Evolutionary conservation across 768 basidiomycete genomes (phyloP).

Genomic region (Lentinula detonsa): DNA sequence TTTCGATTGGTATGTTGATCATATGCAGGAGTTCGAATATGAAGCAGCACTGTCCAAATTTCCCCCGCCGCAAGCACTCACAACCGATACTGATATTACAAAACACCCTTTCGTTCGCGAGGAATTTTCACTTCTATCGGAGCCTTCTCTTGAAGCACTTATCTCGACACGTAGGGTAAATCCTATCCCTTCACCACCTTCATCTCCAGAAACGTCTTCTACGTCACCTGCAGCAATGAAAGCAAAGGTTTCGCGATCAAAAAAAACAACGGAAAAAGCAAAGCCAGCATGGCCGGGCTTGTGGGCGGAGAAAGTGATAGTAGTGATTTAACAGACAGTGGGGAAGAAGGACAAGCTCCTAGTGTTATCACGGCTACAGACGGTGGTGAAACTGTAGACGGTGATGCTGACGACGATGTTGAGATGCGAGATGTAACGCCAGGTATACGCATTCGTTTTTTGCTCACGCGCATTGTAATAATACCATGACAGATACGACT

Average conservation of each 20-base stretch:
- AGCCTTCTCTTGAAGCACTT: conserved; percentile 53
- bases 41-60: conserved; percentile 36
- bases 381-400: conserved; percentile 56
- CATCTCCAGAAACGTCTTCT: conserved; percentile 47
- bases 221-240: conserved; percentile 16
- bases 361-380: conserved; percentile 72
- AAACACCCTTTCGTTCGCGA: conserved; percentile 68
- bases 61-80: conserved; percentile 54
- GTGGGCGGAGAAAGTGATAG: conserved; percentile 81
- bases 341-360: conserved; percentile 57
- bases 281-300: conserved; percentile 64
- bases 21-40: conserved; percentile 39
- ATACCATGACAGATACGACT: conserved; percentile 23
- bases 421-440: conserved; percentile 56
- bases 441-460: conserved; percentile 33
- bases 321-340: conserved; percentile 79
- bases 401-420: conserved; percentile 53
- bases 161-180: conserved; percentile 61
- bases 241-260: conserved; percentile 1
- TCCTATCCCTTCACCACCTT: conserved; percentile 56
- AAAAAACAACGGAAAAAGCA: conserved; percentile 40
- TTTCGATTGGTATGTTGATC: background rate
- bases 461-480: conserved; percentile 5
- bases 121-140: conserved; percentile 59
- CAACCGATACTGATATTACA: conserved; percentile 62